Conservation (phyloP, 192 early-diverging fungal genomes). For the Backusella tarrabulga region DNA sequence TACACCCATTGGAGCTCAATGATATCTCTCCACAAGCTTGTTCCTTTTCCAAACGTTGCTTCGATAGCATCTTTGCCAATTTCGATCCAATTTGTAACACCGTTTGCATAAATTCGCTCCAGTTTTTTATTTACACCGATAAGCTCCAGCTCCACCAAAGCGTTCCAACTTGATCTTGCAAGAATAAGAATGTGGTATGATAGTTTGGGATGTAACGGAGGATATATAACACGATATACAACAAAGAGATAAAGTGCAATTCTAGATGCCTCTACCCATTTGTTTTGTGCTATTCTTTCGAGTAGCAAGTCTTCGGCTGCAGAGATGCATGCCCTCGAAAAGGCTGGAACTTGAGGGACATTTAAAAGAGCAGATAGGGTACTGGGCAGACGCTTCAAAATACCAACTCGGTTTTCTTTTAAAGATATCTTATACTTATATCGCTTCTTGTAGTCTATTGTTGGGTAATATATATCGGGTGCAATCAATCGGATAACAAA, state of each 20-base stretch:
- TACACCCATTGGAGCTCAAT: constrained; percentile 36
- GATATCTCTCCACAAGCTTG: constrained; percentile 28
- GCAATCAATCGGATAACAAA: constrained; percentile 11
- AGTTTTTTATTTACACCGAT: constrained; percentile 27
- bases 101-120: constrained; percentile 27
- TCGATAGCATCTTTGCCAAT: constrained; percentile 17
- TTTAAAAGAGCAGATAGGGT: background rate
- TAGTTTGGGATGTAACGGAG: constrained; percentile 22
- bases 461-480: constrained; percentile 11
- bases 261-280: constrained; percentile 21
- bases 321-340: background rate
- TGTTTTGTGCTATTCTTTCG: constrained; percentile 10
- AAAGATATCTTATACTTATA: background rate
- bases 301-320: constrained; percentile 3
- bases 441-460: background rate
- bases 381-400: background rate
- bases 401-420: background rate
- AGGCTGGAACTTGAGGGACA: background rate
- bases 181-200: constrained; percentile 19
- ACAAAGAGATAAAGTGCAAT: constrained; percentile 18
- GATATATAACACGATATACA: constrained; percentile 28
- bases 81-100: constrained; percentile 28
- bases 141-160: constrained; percentile 31
- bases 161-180: constrained; percentile 31
- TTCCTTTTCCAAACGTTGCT: constrained; percentile 23